These are phyloP conservation scores for Trichoderma breve DNA, from an alignment of 2,329 filamentous ascomycete species.

Conservation along the genomic window DNA sequence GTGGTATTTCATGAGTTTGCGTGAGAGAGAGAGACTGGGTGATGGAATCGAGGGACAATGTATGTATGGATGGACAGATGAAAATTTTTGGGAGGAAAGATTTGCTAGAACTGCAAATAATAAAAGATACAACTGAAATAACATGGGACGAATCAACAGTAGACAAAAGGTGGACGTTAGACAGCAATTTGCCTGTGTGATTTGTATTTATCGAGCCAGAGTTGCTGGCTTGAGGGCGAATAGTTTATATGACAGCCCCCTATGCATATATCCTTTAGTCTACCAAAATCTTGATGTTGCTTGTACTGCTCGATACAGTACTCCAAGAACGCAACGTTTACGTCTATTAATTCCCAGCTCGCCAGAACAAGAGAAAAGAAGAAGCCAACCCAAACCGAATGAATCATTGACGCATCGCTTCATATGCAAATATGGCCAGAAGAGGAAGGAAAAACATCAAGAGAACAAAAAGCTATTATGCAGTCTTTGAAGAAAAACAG, in stretches of 20 bases:
- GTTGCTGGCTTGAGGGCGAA: neutral
- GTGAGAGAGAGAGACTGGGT: neutral
- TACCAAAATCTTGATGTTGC: neutral
- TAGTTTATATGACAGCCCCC: neutral
- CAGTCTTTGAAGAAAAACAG: slow-evolving; percentile 40
- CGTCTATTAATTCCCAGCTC: neutral
- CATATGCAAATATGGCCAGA: neutral
- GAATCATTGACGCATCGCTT: neutral
- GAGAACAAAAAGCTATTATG: slow-evolving; percentile 24
- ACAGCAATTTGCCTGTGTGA: neutral
- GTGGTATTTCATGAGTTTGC: no score
- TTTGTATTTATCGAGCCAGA: neutral
- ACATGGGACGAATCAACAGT: no score
- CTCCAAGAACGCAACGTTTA: neutral
- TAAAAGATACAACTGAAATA: neutral
- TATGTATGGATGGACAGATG: slow-evolving; percentile 17
- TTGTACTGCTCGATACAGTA: neutral
- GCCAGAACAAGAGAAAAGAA: neutral
- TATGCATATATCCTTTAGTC: neutral
- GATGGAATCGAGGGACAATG: neutral
- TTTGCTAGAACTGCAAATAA: neutral
- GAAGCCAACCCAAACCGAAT: neutral
- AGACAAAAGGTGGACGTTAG: neutral
- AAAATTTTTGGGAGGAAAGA: neutral
- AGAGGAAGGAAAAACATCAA: neutral